These are phyloP conservation scores for Albugo laibachii DNA, from an alignment of 352 stramenopile genomes.

Conservation along the genomic window DNA sequence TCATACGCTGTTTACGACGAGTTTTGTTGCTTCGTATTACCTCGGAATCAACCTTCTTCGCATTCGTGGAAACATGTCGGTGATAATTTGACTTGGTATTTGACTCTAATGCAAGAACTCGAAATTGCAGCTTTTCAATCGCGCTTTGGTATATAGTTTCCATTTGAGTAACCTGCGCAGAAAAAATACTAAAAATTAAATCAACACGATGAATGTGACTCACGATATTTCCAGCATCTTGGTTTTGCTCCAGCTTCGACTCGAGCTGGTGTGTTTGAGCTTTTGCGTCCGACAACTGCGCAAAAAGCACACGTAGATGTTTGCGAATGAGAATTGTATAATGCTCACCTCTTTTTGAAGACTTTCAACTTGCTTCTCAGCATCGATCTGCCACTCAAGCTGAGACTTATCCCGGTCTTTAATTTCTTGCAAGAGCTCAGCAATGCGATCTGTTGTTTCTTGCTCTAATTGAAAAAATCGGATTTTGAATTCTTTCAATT, in stretches of 20 bases:
- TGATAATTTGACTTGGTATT: conserved; percentile 6
- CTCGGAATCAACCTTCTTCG: too few relatives aligned
- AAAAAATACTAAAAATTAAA: too few relatives aligned
- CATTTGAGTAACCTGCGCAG: conserved; percentile 46
- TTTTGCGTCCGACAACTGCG: conserved; percentile 16
- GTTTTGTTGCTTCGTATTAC: neutral
- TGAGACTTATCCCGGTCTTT: conserved; percentile 23
- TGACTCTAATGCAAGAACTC: conserved; percentile 32
- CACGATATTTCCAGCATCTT: conserved; percentile 29
- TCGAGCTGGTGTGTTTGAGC: conserved; percentile 14
- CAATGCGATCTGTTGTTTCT: conserved; percentile 33
- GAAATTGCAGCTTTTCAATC: conserved; percentile 46
- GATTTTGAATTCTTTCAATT: conserved; percentile 59
- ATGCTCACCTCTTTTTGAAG: too few relatives aligned
- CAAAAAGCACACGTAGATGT: neutral
- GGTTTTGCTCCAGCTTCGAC: conserved; percentile 26
- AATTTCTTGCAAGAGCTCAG: conserved; percentile 36
- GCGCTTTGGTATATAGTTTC: conserved; percentile 44
- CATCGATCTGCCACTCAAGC: neutral
- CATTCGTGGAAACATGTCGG: too few relatives aligned
- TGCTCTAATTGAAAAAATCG: conserved; percentile 42
- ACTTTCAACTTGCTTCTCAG: conserved; percentile 10
- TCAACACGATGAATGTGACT: neutral
- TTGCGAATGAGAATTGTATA: neutral
- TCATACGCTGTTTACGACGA: neutral